A percentile compares a stretch with the other conserved stretches of the same genome.
Evolutionary conservation across 768 basidiomycete genomes (phyloP).

Genomic region (Russula dissimulans): DNA sequence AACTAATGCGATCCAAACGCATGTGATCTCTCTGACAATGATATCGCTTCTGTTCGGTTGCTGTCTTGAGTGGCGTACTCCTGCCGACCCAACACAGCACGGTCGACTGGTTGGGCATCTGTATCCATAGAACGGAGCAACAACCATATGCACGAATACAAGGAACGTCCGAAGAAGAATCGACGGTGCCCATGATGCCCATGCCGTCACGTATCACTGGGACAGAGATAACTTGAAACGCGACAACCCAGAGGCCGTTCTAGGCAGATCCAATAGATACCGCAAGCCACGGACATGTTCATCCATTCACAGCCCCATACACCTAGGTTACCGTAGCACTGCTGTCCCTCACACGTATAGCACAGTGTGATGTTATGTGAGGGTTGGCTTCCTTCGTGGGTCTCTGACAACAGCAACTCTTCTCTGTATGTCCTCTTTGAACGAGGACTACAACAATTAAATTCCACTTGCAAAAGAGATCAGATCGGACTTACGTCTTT

Average conservation of each 20-base stretch:
- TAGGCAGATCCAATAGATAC: background rate
- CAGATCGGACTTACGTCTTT: constrained; percentile 14
- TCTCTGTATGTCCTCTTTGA: constrained; percentile 13
- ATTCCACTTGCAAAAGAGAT: background rate
- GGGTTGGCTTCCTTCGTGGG: constrained; percentile 15
- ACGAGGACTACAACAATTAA: constrained; percentile 3
- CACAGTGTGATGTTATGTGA: background rate
- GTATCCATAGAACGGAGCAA: background rate
- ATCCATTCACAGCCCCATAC: background rate
- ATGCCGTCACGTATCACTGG: background rate
- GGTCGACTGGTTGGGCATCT: background rate
- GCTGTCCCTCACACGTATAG: background rate
- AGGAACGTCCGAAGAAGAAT: background rate
- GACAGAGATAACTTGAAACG: constrained; percentile 1
- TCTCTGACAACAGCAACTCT: constrained; percentile 15
- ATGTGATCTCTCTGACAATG: background rate
- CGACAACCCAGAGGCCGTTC: background rate
- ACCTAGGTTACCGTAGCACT: background rate
- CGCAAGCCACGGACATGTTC: background rate
- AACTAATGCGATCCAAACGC: background rate
- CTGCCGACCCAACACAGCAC: background rate
- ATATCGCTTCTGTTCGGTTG: background rate
- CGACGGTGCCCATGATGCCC: background rate
- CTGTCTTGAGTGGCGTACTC: background rate
- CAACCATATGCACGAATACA: background rate